Percentiles rank a stretch among this genome's conserved stretches.
Evolutionary conservation across 805 yeast genomes (phyloP).

Genomic region (Candida maris): DNA sequence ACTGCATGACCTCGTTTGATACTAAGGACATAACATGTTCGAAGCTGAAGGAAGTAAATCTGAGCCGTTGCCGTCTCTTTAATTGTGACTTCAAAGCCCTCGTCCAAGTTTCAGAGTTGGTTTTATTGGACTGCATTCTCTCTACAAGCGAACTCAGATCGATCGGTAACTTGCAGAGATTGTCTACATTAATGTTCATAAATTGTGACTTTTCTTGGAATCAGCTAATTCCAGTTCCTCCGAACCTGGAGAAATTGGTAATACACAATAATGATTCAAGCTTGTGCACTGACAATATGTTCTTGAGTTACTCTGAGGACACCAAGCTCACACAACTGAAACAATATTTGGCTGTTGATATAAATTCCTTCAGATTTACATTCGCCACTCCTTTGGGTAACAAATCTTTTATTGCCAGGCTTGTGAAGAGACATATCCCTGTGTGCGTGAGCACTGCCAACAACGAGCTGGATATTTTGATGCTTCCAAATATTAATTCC

Average conservation of each 20-base stretch:
- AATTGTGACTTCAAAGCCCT: conserved; percentile 13
- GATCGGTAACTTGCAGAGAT: conserved; percentile 3
- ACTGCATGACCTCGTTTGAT: conserved; percentile 2
- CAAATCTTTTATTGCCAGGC: conserved; percentile 6
- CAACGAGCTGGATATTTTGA: conserved; percentile 9
- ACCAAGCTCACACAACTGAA: background rate
- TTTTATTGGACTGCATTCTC: conserved; percentile 19
- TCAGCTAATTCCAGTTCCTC: conserved; percentile 17
- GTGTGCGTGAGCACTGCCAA: conserved; percentile 8
- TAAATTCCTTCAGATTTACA: conserved; percentile 15
- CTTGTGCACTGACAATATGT: conserved; percentile 15
- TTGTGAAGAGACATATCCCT: conserved; percentile 1
- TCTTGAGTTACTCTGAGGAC: conserved; percentile 1
- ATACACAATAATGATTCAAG: conserved; percentile 16
- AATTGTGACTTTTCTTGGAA: conserved; percentile 22
- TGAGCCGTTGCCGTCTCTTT: conserved; percentile 12
- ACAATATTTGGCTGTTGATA: conserved; percentile 7
- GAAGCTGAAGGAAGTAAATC: conserved; percentile 10
- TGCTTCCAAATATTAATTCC: conserved; percentile 15
- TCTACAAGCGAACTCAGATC: conserved; percentile 9
- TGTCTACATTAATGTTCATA: conserved; percentile 13
- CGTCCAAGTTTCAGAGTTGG: conserved; percentile 10
- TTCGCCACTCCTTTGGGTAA: conserved; percentile 1
- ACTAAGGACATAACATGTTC: background rate
- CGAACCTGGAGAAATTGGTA: conserved; percentile 12